Conservation (phyloP, 2,329 filamentous ascomycete genomes). For the Penicillium brasilianum region DNA sequence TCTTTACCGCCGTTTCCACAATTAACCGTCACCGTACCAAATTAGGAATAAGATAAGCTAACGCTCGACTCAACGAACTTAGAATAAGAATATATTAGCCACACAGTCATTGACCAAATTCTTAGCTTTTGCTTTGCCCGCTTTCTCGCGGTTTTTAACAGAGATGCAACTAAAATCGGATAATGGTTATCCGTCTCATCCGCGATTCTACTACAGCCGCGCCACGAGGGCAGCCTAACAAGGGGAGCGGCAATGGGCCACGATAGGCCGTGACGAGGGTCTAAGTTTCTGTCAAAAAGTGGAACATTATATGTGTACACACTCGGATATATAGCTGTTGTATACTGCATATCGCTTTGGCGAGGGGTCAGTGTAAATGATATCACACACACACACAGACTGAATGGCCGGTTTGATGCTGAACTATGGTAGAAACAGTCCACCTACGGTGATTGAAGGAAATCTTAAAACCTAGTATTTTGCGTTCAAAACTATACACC, state of each 20-base stretch:
- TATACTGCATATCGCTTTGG: too few relatives aligned
- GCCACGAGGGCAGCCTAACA: conserved; percentile 25
- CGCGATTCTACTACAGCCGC: conserved; percentile 16
- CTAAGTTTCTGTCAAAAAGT: too few relatives aligned
- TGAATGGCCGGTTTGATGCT: too few relatives aligned
- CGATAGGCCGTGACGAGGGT: too few relatives aligned
- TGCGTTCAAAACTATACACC: too few relatives aligned
- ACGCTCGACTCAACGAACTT: conserved; percentile 13
- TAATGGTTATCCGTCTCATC: conserved; percentile 13
- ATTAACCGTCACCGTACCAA: conserved; percentile 23
- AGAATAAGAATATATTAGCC: conserved; percentile 13
- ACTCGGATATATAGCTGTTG: too few relatives aligned
- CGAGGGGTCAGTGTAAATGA: too few relatives aligned
- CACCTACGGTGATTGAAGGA: too few relatives aligned
- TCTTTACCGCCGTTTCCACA: conserved; percentile 21
- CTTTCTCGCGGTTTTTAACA: conserved; percentile 19
- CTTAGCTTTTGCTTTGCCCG: conserved; percentile 20
- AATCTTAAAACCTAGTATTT: too few relatives aligned
- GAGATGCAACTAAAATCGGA: conserved; percentile 23
- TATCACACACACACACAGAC: too few relatives aligned
- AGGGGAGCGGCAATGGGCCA: conserved; percentile 52
- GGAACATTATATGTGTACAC: too few relatives aligned
- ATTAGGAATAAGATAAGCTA: conserved; percentile 11
- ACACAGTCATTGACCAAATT: conserved; percentile 22
- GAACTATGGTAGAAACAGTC: too few relatives aligned